phyloP scores from a whole-genome alignment of 2,329 filamentous ascomycete genomes.

The Hypoxylon rubiginosum region DNA sequence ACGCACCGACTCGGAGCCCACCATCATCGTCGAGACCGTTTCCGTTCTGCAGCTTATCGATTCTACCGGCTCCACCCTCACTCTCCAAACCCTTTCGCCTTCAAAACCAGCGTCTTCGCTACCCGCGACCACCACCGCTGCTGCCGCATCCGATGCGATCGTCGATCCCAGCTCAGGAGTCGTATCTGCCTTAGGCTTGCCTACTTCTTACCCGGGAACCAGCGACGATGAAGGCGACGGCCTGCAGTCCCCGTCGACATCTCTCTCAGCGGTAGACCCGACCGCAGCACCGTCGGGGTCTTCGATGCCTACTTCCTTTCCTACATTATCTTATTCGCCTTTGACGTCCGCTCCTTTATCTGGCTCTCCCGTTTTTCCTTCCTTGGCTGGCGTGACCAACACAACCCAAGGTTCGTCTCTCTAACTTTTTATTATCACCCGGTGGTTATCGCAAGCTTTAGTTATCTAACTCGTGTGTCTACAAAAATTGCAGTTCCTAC shows the following conservation, averaged over 20 bases:
- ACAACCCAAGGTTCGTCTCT: constrained; percentile 44
- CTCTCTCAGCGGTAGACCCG: constrained; percentile 46
- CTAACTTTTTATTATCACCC: constrained; percentile 3
- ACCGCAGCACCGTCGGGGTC: constrained; percentile 48
- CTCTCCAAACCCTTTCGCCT: constrained; percentile 58
- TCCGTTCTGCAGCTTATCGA: constrained; percentile 68
- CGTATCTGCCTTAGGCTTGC: constrained; percentile 14
- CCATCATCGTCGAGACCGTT: constrained; percentile 67
- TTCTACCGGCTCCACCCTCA: constrained; percentile 60
- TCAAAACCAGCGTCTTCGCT: constrained; percentile 42
- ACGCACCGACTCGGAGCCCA: constrained; percentile 48
- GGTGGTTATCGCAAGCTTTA: neutral
- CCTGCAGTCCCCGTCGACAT: constrained; percentile 25
- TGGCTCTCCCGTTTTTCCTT: constrained; percentile 47
- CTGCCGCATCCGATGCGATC: constrained; percentile 34
- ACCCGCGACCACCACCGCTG: constrained; percentile 55
- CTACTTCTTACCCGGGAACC: constrained; percentile 31
- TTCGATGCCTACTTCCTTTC: constrained; percentile 53
- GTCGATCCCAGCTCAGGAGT: constrained; percentile 25
- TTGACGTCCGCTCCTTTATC: constrained; percentile 53
- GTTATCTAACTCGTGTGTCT: constrained; percentile 21
- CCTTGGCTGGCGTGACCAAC: constrained; percentile 48
- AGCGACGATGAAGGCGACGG: constrained; percentile 43
- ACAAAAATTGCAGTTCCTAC: constrained; percentile 36
- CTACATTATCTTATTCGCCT: constrained; percentile 51